A percentile compares a stretch with the other conserved stretches of the same genome.
Conservation (phyloP, 768 basidiomycete genomes). For the Mycena chlorophos region DNA sequence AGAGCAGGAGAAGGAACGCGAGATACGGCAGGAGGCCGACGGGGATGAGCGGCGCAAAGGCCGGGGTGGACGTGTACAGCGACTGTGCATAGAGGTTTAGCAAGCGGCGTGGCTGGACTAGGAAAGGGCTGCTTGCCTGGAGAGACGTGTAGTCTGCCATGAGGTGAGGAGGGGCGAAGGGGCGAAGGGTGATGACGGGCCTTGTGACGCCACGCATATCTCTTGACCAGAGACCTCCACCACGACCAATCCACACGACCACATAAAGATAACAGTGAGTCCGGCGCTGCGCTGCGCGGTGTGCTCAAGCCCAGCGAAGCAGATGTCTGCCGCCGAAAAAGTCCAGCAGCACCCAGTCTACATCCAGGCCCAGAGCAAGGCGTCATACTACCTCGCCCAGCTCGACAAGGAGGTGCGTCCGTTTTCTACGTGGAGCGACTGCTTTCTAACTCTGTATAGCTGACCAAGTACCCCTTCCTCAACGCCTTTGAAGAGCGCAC, state of each 20-base stretch:
- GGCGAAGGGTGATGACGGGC: constrained; percentile 43
- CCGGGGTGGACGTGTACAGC: constrained; percentile 63
- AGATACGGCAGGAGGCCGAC: constrained; percentile 68
- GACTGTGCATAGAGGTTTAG: constrained; percentile 38
- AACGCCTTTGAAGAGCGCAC: constrained; percentile 86
- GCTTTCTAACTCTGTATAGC: constrained; percentile 41
- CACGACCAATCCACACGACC: constrained; percentile 7
- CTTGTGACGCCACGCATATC: constrained; percentile 48
- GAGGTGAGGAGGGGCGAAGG: constrained; percentile 29
- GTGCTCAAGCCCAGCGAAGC: no score
- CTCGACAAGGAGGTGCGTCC: constrained; percentile 92
- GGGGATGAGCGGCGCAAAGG: constrained; percentile 73
- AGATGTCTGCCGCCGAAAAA: constrained; percentile 82
- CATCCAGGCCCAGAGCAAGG: constrained; percentile 82
- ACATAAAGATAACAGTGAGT: constrained; percentile 20
- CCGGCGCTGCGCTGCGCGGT: no score
- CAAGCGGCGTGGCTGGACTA: constrained; percentile 5
- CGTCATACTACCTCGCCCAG: constrained; percentile 77
- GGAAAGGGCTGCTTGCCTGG: constrained; percentile 40
- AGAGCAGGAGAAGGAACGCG: constrained; percentile 68
- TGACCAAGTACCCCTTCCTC: constrained; percentile 84
- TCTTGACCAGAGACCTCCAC: constrained; percentile 6
- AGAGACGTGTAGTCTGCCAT: constrained; percentile 63
- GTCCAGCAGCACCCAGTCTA: constrained; percentile 86
- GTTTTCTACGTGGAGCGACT: background rate